These are phyloP conservation scores for Solanum aculeatissimum DNA, from an alignment of 305 asterid genomes.

Conservation along the genomic window DNA sequence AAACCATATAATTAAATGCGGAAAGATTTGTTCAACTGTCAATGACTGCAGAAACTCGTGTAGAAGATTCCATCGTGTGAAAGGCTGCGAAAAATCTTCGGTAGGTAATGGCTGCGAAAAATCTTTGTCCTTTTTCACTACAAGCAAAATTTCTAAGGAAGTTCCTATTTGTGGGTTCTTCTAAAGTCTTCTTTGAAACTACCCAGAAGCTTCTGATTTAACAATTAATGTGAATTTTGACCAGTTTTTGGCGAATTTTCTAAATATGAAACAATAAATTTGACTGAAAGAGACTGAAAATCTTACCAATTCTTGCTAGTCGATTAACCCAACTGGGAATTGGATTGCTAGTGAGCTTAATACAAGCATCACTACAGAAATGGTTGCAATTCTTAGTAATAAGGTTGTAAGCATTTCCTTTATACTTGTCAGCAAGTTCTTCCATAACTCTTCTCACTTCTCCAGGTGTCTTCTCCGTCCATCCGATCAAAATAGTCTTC, in stretches of 20 bases:
- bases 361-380: slow-evolving; percentile 63
- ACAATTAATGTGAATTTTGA: background rate
- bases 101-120: background rate
- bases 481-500: slow-evolving; percentile 51
- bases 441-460: slow-evolving; percentile 47
- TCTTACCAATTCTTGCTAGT: slow-evolving; percentile 56
- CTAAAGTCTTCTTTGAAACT: background rate
- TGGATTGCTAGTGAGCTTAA: slow-evolving; percentile 39
- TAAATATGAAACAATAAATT: background rate
- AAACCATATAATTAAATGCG: background rate
- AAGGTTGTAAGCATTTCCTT: slow-evolving; percentile 52
- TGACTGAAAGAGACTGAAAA: background rate
- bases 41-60: background rate
- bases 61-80: background rate
- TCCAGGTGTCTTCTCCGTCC: slow-evolving; percentile 35
- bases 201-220: background rate
- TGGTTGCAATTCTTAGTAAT: slow-evolving; percentile 69
- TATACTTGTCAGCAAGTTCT: slow-evolving; percentile 39
- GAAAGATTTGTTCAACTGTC: background rate
- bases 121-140: background rate
- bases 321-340: slow-evolving; percentile 79
- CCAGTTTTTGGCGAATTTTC: background rate
- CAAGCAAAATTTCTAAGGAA: background rate
- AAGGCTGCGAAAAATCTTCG: background rate
- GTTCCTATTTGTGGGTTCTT: background rate